Evolutionary conservation across 1,284 basidiomycete species (phyloP), one percentile per base, ranked within the genome.

Genomic region (Fomes fomentarius): DNA sequence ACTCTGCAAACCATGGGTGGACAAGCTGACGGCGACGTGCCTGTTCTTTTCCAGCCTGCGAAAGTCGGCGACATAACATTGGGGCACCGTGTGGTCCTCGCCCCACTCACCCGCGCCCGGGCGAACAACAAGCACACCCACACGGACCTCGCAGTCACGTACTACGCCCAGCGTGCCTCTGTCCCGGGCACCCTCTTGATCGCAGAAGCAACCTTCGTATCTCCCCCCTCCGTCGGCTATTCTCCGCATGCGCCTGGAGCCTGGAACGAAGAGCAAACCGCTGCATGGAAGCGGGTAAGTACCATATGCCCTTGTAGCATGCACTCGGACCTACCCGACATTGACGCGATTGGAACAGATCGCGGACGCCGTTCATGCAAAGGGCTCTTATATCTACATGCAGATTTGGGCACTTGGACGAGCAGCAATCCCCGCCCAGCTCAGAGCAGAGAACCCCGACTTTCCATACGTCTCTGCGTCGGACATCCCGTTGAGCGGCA

Each of bases 391-490:
- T 61, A 75, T 82, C 53, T 79, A 69, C 64, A n/a, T 70, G 9
- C 80, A 84, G 60, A 67, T 81, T 0, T 80, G 78, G 78, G 75
- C 79, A 0, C 62, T 76, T 30, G 80, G 78, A 0, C 71, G 77
- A 0, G 69, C 73, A 8, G 74, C 75, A 15, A 71, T 75, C 6
- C 15, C 64, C 0, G 56, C 63, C 0, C 60, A 69, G 10, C 65
- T 75, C 8, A 54, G 57, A 24, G 15, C 39, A 1, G 66, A 66
- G 22, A 66, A 71, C 54, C 58, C 68, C n/a, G 57, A 60, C 5
- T 75, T 69, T 5, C 50, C 54, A 9, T 56, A 52, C 42, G 66
- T 59, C 8, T 44, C 71, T 8, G 72, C 79, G 0, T 78, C 80
- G 7, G 65, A 70, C 50, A 53, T 78, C 51, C 72, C 75, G 54